Evolutionary conservation across 2,329 filamentous ascomycete species (phyloP).

Genomic region (Hypoxylon sp.): DNA sequence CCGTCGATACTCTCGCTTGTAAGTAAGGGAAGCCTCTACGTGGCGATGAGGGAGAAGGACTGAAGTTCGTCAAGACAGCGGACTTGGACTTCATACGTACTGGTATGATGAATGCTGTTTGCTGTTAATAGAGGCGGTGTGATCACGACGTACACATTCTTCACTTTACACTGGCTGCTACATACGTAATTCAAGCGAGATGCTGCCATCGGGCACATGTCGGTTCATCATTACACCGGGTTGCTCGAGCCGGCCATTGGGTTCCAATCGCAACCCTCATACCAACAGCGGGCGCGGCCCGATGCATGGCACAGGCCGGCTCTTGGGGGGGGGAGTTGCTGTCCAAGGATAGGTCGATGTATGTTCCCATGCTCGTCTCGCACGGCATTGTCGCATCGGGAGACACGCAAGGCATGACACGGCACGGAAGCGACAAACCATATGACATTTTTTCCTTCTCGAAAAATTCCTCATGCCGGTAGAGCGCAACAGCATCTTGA

Average conservation of each 20-base stretch:
- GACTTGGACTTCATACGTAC: not conserved
- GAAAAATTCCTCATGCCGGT: not conserved
- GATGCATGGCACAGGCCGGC: conserved; percentile 15
- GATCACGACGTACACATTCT: not conserved
- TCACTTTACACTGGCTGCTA: not conserved
- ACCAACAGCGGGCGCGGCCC: conserved; percentile 16
- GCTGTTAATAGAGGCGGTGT: not conserved
- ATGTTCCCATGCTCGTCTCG: too few species aligned
- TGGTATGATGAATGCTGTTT: not conserved
- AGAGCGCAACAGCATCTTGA: not conserved
- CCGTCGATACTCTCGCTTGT: not conserved
- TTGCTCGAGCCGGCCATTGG: conserved; percentile 1
- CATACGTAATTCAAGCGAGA: not conserved
- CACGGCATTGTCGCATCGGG: conserved; percentile 1
- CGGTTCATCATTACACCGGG: conserved; percentile 14
- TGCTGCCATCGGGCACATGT: conserved; percentile 1
- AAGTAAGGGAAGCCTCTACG: not conserved
- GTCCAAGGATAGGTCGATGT: too few species aligned
- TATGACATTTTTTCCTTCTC: not conserved
- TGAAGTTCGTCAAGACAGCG: not conserved
- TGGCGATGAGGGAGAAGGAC: not conserved
- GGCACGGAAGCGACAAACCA: not conserved
- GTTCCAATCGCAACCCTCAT: not conserved
- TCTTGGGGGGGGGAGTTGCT: not conserved
- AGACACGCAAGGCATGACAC: conserved; percentile 5